phyloP scores from a whole-genome alignment of 139 green algal species.

The Coccomyxa sp. region DNA sequence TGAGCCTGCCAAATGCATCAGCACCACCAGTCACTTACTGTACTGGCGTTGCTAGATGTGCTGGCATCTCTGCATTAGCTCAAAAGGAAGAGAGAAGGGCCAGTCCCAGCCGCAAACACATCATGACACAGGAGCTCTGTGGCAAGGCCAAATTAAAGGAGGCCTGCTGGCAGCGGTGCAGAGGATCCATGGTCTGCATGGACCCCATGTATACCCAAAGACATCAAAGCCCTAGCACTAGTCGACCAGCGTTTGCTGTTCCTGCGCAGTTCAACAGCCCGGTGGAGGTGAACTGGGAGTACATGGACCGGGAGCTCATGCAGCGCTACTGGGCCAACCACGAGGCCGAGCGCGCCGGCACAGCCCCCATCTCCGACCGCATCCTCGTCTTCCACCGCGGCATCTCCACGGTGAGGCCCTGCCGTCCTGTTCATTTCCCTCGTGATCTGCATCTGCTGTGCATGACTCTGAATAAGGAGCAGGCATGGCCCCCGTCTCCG shows the following conservation, averaged over 20 bases:
- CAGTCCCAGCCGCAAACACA: too few relatives aligned
- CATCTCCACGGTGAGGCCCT: conserved; percentile 29
- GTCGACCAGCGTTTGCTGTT: background rate
- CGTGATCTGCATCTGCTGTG: background rate
- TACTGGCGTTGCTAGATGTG: too few relatives aligned
- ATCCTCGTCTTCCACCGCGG: conserved; percentile 71
- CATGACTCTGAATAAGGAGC: background rate
- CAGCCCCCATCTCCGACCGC: conserved; percentile 36
- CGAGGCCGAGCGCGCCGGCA: conserved; percentile 4
- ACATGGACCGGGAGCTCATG: conserved; percentile 53
- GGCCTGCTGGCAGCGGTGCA: too few relatives aligned
- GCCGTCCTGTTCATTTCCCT: too few relatives aligned
- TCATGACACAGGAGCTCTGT: too few relatives aligned
- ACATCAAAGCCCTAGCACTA: background rate
- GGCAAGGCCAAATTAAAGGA: too few relatives aligned
- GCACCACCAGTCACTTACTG: too few relatives aligned
- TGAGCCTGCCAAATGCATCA: background rate
- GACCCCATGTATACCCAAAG: too few relatives aligned
- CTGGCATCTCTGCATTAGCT: too few relatives aligned
- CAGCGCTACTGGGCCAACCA: conserved; percentile 38
- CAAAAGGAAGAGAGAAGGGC: too few relatives aligned
- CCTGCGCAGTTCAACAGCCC: conserved; percentile 51
- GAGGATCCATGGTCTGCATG: too few relatives aligned
- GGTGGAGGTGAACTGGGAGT: conserved; percentile 57
- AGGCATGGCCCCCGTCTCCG: too few relatives aligned